These are phyloP conservation scores for Lunularia cruciata DNA, from an alignment of 225 moss, liverwort and hornwort species.

Conservation along the genomic window DNA sequence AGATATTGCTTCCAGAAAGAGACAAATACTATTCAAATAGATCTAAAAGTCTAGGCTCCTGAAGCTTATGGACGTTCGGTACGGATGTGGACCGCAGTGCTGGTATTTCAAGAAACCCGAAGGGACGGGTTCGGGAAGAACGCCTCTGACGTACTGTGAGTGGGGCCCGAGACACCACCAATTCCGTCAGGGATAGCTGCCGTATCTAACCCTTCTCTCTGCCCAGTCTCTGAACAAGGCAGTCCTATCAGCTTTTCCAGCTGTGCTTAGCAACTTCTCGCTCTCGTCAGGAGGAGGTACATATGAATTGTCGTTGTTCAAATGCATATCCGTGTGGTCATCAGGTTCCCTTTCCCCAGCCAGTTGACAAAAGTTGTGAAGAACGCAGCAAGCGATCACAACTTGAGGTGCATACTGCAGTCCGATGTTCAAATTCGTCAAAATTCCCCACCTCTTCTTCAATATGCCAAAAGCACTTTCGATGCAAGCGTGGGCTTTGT, in stretches of 20 bases:
- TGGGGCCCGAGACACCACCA: no score
- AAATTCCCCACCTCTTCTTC: constrained; percentile 48
- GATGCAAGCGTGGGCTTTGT: constrained; percentile 35
- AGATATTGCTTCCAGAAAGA: no score
- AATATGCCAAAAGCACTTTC: constrained; percentile 45
- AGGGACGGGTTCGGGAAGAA: no score
- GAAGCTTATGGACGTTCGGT: no score
- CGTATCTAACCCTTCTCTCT: constrained; percentile 30
- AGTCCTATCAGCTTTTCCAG: constrained; percentile 34
- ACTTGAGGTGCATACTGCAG: constrained; percentile 49
- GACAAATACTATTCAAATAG: no score
- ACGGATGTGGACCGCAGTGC: no score
- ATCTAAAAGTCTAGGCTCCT: no score
- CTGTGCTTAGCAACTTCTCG: constrained; percentile 22
- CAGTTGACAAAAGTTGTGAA: constrained; percentile 51
- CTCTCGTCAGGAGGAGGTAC: constrained; percentile 23
- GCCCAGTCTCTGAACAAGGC: constrained; percentile 43
- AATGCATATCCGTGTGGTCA: constrained; percentile 38
- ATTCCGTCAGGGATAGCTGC: constrained; percentile 23
- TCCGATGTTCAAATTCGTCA: constrained; percentile 45
- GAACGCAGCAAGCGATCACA: constrained; percentile 48
- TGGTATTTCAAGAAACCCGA: no score
- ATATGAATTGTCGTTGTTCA: constrained; percentile 25
- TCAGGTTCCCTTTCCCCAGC: constrained; percentile 44
- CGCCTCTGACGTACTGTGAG: no score